phyloP scores from a whole-genome alignment of 345 rosid species.

The Combretum micranthum region DNA sequence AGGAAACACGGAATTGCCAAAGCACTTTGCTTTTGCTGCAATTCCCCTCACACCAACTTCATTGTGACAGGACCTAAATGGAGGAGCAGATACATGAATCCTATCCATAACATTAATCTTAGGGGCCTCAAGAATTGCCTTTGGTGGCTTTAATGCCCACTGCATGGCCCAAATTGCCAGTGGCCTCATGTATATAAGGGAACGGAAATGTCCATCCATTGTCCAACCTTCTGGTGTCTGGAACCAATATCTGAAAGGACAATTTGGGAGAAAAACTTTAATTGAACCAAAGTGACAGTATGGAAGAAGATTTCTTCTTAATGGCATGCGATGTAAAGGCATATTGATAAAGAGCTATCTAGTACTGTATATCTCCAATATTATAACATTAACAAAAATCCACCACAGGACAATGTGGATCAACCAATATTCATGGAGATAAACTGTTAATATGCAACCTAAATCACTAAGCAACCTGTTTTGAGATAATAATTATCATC shows the following conservation, averaged over 20 bases:
- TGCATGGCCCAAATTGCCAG: constrained; percentile 98
- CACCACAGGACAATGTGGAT: too few species aligned
- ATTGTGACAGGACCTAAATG: constrained; percentile 32
- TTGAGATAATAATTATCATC: too few species aligned
- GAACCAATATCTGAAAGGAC: constrained; percentile 71
- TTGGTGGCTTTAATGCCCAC: constrained; percentile 74
- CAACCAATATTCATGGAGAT: too few species aligned
- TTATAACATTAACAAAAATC: too few species aligned
- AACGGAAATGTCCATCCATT: constrained; percentile 72
- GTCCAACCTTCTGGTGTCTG: constrained; percentile 99
- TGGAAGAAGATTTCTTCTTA: too few species aligned
- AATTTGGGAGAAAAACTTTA: background rate
- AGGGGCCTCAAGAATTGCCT: constrained; percentile 85
- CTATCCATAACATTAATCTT: constrained; percentile 83
- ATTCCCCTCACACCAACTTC: constrained; percentile 37
- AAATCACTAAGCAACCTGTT: too few species aligned
- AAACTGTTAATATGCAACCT: too few species aligned
- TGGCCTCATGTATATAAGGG: constrained; percentile 95
- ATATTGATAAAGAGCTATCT: too few species aligned
- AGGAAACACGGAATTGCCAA: constrained; percentile 36
- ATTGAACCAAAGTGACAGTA: too few species aligned
- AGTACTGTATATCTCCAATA: too few species aligned
- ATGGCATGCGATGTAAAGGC: too few species aligned
- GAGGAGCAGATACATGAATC: constrained; percentile 47
- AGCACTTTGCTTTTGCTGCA: constrained; percentile 53